A percentile compares a stretch with the other conserved stretches of the same genome.
Evolutionary conservation across 1,284 basidiomycete species (phyloP).

Genomic region (Ceratorhiza oryzae-sativae): DNA sequence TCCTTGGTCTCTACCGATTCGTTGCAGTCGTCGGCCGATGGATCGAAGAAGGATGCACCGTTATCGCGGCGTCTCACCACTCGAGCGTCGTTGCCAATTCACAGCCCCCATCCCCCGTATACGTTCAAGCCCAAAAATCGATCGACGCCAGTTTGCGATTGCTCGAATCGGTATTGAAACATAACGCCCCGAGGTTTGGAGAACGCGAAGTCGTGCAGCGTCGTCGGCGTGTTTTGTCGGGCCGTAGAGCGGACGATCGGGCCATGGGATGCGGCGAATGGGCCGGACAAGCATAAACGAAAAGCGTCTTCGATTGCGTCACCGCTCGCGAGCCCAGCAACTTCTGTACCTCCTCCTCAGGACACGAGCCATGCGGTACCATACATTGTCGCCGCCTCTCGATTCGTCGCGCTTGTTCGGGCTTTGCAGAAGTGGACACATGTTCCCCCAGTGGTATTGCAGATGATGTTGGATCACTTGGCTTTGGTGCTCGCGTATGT

Average conservation of each 20-base stretch:
- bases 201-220: constrained; percentile 8
- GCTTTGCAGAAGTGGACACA: constrained; percentile 23
- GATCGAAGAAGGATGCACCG: not conserved
- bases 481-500: constrained; percentile 12
- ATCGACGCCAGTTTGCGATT: constrained; percentile 19
- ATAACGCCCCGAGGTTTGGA: constrained; percentile 29
- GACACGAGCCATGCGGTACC: not conserved
- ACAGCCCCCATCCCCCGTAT: not conserved
- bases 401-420: constrained; percentile 24
- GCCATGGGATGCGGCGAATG: not conserved
- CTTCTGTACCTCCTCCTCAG: not conserved
- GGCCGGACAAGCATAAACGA: not conserved
- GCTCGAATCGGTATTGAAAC: constrained; percentile 13
- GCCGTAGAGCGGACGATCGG: constrained; percentile 12
- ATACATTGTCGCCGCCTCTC: constrained; percentile 24
- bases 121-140: constrained; percentile 27
- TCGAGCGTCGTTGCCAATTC: not conserved
- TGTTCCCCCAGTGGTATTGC: not conserved
- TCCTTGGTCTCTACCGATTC: constrained; percentile 1
- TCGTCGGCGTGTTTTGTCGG: constrained; percentile 15
- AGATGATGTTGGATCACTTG: constrained; percentile 25
- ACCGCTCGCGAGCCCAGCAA: constrained; percentile 14
- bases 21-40: not conserved
- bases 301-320: not conserved
- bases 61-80: not conserved